Evolutionary conservation across 106 monocot species (phyloP), one percentile per base, ranked within the genome.

Genomic region (Acanthochlamys bracteata): DNA sequence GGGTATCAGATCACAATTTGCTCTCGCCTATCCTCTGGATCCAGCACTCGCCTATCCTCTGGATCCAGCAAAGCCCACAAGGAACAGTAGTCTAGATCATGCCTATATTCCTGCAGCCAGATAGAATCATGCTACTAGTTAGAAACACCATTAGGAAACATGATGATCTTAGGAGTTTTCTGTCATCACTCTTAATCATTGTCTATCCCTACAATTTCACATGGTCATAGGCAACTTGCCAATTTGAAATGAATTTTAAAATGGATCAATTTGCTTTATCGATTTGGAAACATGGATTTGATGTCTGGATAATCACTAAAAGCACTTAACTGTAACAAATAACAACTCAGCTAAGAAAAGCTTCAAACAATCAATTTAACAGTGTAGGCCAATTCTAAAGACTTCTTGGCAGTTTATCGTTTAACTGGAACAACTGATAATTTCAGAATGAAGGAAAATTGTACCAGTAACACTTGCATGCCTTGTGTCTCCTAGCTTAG

Each of bases 61-160:
- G 96, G 96, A 67, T 91, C 90, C 23, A 98, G 87, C 52, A 78
- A 83, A 71, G 88, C 82, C 96, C 91, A 91, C 21, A 98, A 61
- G 11, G 82, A 76, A n/a, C 74, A 25, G 43, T 76, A 98, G 15
- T 90, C 62, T 24, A 98, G 85, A 73, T 88, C 83, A 23, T 91
- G 85, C 24, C 91, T 91, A 63, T 88, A 91, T 63, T 98, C 96
- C 96, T 98, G 61, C 24, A 51, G 22, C 21, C 67, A 60, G 53
- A 69, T 9, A 19, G 1, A 25, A 53, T 19, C 49, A 49, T 40
- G 33, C 0, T 40, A 39, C 24, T 6, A 7, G 4, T 23, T 4
- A 45, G 65, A 15, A 26, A 45, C 13, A 13, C 27, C 7, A 25
- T 51, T 19, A 21, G 20, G 25, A 55, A 55, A 55, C 16, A 55